Evolutionary conservation across 1,284 basidiomycete genomes (phyloP).

Genomic region (Testicularia cyperi): DNA sequence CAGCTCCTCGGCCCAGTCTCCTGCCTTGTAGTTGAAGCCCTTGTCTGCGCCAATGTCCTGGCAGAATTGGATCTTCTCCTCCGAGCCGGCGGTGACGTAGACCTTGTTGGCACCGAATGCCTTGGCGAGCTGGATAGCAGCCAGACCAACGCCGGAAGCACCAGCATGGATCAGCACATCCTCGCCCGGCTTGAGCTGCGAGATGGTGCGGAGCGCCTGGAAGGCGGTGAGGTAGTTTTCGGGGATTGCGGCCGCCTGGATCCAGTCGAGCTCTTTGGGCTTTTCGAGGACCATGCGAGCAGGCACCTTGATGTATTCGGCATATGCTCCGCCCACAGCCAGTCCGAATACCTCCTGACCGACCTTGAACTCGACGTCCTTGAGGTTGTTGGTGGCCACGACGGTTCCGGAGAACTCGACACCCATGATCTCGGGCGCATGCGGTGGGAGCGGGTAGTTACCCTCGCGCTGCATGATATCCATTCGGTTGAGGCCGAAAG

Average conservation of each 20-base stretch:
- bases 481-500: constrained; percentile 58
- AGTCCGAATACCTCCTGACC: constrained; percentile 88
- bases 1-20: constrained; percentile 73
- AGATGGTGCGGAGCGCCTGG: constrained; percentile 48
- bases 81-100: constrained; percentile 73
- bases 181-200: constrained; percentile 66
- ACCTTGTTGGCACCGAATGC: constrained; percentile 66
- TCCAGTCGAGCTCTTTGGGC: constrained; percentile 75
- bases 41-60: constrained; percentile 68
- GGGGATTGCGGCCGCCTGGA: constrained; percentile 65
- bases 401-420: constrained; percentile 75
- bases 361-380: constrained; percentile 62
- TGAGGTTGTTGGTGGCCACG: constrained; percentile 62
- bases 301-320: constrained; percentile 77
- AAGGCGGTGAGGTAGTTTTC: constrained; percentile 56
- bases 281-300: constrained; percentile 75
- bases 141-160: constrained; percentile 74
- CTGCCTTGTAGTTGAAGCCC: constrained; percentile 80
- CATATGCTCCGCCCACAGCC: constrained; percentile 74
- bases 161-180: constrained; percentile 81
- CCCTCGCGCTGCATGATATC: constrained; percentile 58
- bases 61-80: constrained; percentile 80
- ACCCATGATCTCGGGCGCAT: constrained; percentile 76
- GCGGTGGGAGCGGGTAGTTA: constrained; percentile 70
- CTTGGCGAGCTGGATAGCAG: constrained; percentile 85